Base-by-base conservation (phyloP, 495 filamentous ascomycete species). In the Talaromyces thailandensis region DNA sequence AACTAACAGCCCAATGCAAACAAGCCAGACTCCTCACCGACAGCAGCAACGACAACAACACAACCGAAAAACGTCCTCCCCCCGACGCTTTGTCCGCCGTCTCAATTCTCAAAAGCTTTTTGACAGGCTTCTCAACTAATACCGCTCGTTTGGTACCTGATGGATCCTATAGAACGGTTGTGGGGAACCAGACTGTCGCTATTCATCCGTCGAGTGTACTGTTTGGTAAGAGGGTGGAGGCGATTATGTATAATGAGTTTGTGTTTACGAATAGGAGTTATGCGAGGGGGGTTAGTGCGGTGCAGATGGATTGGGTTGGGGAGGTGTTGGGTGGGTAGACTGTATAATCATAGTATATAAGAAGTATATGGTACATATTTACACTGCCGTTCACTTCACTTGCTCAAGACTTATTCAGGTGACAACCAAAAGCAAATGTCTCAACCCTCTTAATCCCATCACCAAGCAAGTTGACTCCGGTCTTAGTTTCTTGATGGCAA, bases 191-290 rank as follows among this genome's bases (percentile, higher is more conserved):
- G 61, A 84, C 83, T 0, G 91, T 99, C 8, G 85, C 89, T 0
- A 90, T 99, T 26, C 95, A 99, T 69, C 95, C 95, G 0, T 86
- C 86, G 0, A 96, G 91, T 68, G 88, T 89, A 2, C 70, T 99
- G 5, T 90, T 90, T 68, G 91, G 93, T 8, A 84, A 87, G 74
- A 96, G 93, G 73, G 82, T 87, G 61, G 93, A 97, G 78, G 93
- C 91, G 0, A 94, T 99, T 66, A 86, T 98, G 86, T 99, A 93
- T 68, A 84, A 93, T 65, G 93, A 99, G 71, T 92, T 94, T 73
- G 93, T 99, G 2, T 98, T 89, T 70, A 99, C 95, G 7, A 90
- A 88, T 58, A 90, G 88, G 70, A 93, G 87, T 67, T 99, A 95
- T 75, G 95, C 89, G 14, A 88, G 92, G 70, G 88, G 88, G 40